phyloP scores from a whole-genome alignment of 257 asterid genomes.

The Solanum rostratum region DNA sequence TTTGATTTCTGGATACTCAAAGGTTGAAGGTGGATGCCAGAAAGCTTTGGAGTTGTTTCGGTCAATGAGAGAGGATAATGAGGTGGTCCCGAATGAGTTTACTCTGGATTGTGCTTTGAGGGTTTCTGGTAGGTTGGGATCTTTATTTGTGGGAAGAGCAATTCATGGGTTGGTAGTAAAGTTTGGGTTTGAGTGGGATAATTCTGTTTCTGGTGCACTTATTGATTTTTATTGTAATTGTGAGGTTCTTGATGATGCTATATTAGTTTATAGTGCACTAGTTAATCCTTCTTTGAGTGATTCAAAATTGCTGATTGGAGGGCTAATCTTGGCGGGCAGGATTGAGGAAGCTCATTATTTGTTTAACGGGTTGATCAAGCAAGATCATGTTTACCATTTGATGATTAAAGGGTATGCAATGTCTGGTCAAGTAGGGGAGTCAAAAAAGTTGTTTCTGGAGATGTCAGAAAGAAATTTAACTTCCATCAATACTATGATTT shows the following conservation, averaged over 20 bases:
- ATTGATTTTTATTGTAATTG: constrained; percentile 39
- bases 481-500: constrained; percentile 62
- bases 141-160: constrained; percentile 28
- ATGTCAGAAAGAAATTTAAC: constrained; percentile 35
- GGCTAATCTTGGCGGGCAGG: constrained; percentile 33
- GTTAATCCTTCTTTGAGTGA: constrained; percentile 19
- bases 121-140: constrained; percentile 46
- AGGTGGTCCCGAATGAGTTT: constrained; percentile 64
- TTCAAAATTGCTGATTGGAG: constrained; percentile 41
- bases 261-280: constrained; percentile 18
- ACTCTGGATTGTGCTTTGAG: constrained; percentile 59
- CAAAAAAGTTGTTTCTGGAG: constrained; percentile 35
- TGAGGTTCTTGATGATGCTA: constrained; percentile 45
- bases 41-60: constrained; percentile 53
- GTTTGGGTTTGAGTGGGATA: constrained; percentile 46
- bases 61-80: constrained; percentile 35
- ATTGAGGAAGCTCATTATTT: constrained; percentile 46
- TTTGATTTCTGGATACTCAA: constrained; percentile 62
- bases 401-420: constrained; percentile 71
- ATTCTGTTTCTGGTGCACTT: constrained; percentile 38
- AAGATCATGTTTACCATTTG: constrained; percentile 32
- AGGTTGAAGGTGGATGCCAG: constrained; percentile 35
- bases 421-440: constrained; percentile 39
- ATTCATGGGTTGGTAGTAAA: constrained; percentile 53
- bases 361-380: constrained; percentile 32